Percentiles rank a stretch among this genome's conserved stretches.
Conservation (phyloP, 805 yeast species). For the Saccharomycopsis malanga region DNA sequence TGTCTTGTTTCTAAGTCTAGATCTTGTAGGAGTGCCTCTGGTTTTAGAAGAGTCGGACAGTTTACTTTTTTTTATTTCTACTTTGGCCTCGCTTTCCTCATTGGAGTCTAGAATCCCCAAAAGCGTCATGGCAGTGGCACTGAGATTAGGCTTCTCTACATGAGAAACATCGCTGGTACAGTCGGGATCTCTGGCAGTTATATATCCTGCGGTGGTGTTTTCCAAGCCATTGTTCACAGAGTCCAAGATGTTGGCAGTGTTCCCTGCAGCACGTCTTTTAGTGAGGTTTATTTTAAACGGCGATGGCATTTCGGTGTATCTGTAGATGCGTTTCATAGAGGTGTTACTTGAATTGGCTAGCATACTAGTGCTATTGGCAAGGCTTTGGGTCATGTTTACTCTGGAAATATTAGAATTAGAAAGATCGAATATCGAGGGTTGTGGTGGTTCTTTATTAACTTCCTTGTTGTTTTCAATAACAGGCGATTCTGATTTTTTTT, state of each 20-base stretch:
- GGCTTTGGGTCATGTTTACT: neutral
- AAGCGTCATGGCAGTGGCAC: conserved; percentile 15
- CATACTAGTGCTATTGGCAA: neutral
- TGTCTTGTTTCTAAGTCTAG: no score
- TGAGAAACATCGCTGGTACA: neutral
- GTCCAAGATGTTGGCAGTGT: neutral
- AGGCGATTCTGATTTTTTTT: neutral
- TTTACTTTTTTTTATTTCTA: no score
- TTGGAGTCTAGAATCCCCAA: conserved; percentile 11
- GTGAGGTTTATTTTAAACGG: conserved; percentile 12
- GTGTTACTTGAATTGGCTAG: neutral
- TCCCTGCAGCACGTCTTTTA: neutral
- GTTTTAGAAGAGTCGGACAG: no score
- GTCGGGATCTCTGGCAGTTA: neutral
- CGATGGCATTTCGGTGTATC: conserved; percentile 9
- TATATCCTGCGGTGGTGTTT: neutral
- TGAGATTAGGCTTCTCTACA: conserved; percentile 1
- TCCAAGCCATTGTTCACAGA: neutral
- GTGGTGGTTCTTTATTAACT: neutral
- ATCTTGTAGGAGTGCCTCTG: no score
- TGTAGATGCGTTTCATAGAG: conserved; percentile 5
- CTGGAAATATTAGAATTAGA: neutral
- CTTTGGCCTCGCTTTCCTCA: no score
- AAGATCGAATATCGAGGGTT: neutral
- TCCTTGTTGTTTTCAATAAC: neutral